These are phyloP conservation scores for Xylaria sp. DNA, from an alignment of 2,329 filamentous ascomycete species.

Conservation along the genomic window DNA sequence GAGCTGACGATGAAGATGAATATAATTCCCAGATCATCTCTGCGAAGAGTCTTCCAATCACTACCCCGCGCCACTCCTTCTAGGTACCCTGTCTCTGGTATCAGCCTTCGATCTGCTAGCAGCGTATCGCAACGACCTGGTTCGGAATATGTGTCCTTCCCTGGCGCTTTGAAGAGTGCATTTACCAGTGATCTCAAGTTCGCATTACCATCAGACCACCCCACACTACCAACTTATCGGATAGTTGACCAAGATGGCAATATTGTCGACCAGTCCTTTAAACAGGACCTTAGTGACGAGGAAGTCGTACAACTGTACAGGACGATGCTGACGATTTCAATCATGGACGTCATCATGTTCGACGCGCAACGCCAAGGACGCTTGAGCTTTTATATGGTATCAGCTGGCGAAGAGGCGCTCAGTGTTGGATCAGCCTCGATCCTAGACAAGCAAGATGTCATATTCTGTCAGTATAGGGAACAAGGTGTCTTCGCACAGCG, in stretches of 20 bases:
- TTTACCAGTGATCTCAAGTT: constrained; percentile 87
- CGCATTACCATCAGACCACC: constrained; percentile 74
- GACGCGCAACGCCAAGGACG: constrained; percentile 96
- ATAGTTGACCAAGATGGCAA: constrained; percentile 89
- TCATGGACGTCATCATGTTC: constrained; percentile 98
- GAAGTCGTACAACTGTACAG: constrained; percentile 68
- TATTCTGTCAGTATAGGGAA: constrained; percentile 96
- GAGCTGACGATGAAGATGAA: constrained; percentile 42
- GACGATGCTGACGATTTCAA: constrained; percentile 74
- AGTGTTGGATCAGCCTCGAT: constrained; percentile 89
- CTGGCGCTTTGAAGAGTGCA: constrained; percentile 92
- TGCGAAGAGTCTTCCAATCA: constrained; percentile 38
- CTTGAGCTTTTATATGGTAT: constrained; percentile 97
- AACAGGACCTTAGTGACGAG: constrained; percentile 74
- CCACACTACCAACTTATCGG: constrained; percentile 89
- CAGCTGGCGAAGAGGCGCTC: constrained; percentile 92
- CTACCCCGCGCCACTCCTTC: constrained; percentile 37
- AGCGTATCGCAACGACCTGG: constrained; percentile 66
- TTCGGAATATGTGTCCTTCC: constrained; percentile 74
- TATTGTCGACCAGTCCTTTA: constrained; percentile 78
- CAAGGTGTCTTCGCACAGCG: constrained; percentile 90
- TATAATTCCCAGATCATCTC: constrained; percentile 38
- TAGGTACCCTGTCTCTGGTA: constrained; percentile 18
- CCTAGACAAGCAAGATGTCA: constrained; percentile 82
- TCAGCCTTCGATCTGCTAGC: constrained; percentile 53